Evolutionary conservation across 129 eudicot species (phyloP), one percentile per base, ranked within the genome.

Genomic region (Saussurea involucrata): DNA sequence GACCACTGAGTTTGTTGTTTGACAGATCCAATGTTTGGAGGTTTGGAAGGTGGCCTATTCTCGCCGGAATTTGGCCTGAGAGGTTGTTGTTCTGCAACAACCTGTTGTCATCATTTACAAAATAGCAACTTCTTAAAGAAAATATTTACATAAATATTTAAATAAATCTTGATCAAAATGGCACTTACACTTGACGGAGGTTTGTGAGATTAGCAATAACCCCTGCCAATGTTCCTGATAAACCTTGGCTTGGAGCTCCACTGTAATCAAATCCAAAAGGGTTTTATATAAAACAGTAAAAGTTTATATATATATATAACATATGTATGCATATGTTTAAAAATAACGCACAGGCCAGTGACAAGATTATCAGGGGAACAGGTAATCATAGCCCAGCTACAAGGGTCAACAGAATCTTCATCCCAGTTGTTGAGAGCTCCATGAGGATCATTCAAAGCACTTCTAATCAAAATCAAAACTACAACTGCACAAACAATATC

Each of bases 311-410:
- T n/a, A 53, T 15, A 44, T 44, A 44, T 13, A 49, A 46, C 0
- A 13, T 44, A 32, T 63, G 15, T 24, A 44, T 46, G 71, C 24
- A 22, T n/a, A 25, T 31, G 53, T 72, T 21, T 57, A 79, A 9
- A 57, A n/a, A 78, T 15, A 22, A 80, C 88, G 66, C 66, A 95
- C 99, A 95, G 63, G 72, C 83, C 92, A 65, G 89, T 85, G 68
- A 95, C 99, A 75, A 92, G 86, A 82, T 90, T 92, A 85, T 92
- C 95, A 77, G 90, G 83, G 24, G 97, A 92, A 33, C 99, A 95
- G 78, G 97, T 95, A 73, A 95, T 89, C 97, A 92, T 87, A 78
- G 97, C 89, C 99, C 99, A 95, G 75, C 99, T 95, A 77, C 99
- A 95, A 31, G 99, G 99, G 72, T 95, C 99, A 15, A 89, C 97